Evolutionary conservation across 2,329 filamentous ascomycete genomes (phyloP).

Genomic region (Thielaviopsis euricoi): DNA sequence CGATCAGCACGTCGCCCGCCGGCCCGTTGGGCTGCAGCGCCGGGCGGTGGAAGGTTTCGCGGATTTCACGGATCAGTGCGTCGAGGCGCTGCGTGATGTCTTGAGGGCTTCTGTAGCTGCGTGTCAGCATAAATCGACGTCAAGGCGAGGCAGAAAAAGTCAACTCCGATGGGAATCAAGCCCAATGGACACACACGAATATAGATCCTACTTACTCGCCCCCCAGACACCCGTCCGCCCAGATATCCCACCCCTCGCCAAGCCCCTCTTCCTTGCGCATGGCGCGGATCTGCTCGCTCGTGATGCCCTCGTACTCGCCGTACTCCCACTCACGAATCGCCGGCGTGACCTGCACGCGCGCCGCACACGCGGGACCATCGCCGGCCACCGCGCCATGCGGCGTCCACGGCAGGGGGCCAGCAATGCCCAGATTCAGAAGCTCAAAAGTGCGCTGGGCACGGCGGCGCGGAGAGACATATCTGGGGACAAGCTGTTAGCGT

Average conservation of each 20-base stretch:
- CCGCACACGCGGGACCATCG: slow-evolving; percentile 32
- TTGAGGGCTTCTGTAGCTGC: slow-evolving; percentile 40
- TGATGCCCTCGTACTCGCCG: slow-evolving; percentile 72
- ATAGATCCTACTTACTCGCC: no score
- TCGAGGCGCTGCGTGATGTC: slow-evolving; percentile 62
- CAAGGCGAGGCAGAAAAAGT: no score
- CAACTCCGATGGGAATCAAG: no score
- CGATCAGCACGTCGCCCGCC: slow-evolving; percentile 35
- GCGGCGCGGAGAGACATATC: slow-evolving; percentile 71
- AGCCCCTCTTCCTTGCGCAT: slow-evolving; percentile 39
- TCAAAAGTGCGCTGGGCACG: slow-evolving; percentile 84
- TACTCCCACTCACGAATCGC: slow-evolving; percentile 79
- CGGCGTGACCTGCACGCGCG: slow-evolving; percentile 49
- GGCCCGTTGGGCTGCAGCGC: slow-evolving; percentile 36
- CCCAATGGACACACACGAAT: no score
- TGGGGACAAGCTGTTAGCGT: slow-evolving; percentile 17
- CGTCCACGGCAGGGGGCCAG: slow-evolving; percentile 56
- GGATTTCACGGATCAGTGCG: slow-evolving; percentile 57
- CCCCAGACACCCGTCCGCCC: slow-evolving; percentile 71
- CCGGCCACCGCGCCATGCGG: slow-evolving; percentile 24
- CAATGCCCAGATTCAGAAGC: slow-evolving; percentile 58
- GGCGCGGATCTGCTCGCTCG: slow-evolving; percentile 49
- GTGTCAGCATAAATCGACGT: no score
- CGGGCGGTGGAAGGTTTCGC: slow-evolving; percentile 44
- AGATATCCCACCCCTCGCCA: slow-evolving; percentile 59